Conservation (phyloP, 1,284 basidiomycete genomes). For the Paramarasmius palmivorus region DNA sequence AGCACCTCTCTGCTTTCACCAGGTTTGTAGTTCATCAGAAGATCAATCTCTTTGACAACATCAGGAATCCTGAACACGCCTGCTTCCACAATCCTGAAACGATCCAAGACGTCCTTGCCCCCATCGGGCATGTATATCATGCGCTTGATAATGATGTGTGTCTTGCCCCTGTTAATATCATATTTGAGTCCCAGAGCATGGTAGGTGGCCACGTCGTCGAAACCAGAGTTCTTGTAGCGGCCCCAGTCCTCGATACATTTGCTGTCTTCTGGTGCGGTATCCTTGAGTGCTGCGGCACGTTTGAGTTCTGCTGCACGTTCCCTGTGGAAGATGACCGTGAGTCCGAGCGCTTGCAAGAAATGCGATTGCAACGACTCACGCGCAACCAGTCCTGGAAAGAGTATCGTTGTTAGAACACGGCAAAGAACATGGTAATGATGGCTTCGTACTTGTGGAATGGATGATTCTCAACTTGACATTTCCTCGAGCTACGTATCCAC, state of each 20-base stretch:
- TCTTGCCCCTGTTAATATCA: not conserved
- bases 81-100: not conserved
- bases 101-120: constrained; percentile 1
- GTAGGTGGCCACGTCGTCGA: not conserved
- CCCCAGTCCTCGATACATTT: constrained; percentile 3
- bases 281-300: not conserved
- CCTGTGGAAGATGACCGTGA: not conserved
- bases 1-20: not conserved
- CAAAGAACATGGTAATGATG: not conserved
- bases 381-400: not conserved
- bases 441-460: constrained; percentile 16
- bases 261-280: not conserved
- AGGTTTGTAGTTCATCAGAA: not conserved
- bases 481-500: constrained; percentile 11
- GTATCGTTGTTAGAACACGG: not conserved
- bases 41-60: not conserved
- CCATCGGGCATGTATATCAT: not conserved
- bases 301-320: not conserved
- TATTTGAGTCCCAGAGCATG: constrained; percentile 2
- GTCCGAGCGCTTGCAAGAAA: not conserved
- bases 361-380: not conserved
- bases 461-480: constrained; percentile 13
- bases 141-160: not conserved
- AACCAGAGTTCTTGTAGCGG: not conserved
- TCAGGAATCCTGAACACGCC: not conserved